These are phyloP conservation scores for Akebia trifoliata DNA, from an alignment of 164 flowering plant genomes.

Conservation along the genomic window DNA sequence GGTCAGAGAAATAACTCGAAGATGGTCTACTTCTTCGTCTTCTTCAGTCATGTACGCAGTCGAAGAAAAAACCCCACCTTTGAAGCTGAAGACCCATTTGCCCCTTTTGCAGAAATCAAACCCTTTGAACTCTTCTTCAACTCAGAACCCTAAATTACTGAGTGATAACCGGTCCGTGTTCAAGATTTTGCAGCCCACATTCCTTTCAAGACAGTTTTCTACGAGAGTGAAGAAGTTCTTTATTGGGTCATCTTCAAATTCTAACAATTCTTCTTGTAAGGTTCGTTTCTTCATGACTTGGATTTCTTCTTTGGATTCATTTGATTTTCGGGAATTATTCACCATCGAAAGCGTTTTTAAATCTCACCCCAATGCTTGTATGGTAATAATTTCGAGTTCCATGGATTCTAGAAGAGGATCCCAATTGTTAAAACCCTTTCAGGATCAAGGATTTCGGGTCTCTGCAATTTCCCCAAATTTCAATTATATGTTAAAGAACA, in stretches of 20 bases:
- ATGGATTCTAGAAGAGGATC: conserved; percentile 54
- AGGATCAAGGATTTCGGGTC: conserved; percentile 40
- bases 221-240: conserved; percentile 43
- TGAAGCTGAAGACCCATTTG: conserved; percentile 24
- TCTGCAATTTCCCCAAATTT: conserved; percentile 64
- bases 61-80: conserved; percentile 37
- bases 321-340: conserved; percentile 50
- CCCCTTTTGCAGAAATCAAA: conserved; percentile 22
- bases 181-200: conserved; percentile 18
- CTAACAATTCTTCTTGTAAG: conserved; percentile 39
- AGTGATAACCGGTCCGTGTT: conserved; percentile 8
- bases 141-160: conserved; percentile 11
- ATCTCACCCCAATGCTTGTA: conserved; percentile 64
- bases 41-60: conserved; percentile 36
- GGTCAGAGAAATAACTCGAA: conserved; percentile 15
- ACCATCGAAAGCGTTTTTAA: conserved; percentile 66
- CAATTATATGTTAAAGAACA: conserved; percentile 46
- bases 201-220: conserved; percentile 27
- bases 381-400: conserved; percentile 59
- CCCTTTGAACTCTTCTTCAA: conserved; percentile 6
- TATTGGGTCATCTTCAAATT: conserved; percentile 12
- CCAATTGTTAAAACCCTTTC: conserved; percentile 44
- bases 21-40: conserved; percentile 11
- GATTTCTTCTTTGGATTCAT: conserved; percentile 65
- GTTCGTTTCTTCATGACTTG: conserved; percentile 78